A percentile compares a stretch with the other conserved stretches of the same genome.
Evolutionary conservation across 2,329 filamentous ascomycete genomes (phyloP).

Genomic region (Pseudonectria foliicola): DNA sequence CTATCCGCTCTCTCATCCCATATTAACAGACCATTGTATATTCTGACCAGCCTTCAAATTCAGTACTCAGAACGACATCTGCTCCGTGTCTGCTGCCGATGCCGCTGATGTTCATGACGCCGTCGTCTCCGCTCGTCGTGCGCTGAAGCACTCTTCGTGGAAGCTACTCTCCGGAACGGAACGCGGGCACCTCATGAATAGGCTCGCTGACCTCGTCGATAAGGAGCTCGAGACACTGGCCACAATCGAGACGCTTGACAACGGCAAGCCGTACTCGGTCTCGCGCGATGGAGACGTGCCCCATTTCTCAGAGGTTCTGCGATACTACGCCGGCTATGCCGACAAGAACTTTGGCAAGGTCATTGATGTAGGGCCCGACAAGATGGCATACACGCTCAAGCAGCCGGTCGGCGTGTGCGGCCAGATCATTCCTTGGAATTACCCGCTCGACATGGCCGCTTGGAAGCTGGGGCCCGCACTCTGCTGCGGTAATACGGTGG

Average conservation of each 20-base stretch:
- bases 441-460: constrained; percentile 67
- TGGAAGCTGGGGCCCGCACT: constrained; percentile 48
- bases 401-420: constrained; percentile 74
- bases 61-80: constrained; percentile 58
- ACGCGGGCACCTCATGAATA: constrained; percentile 61
- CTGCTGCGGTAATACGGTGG: constrained; percentile 50
- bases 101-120: constrained; percentile 61
- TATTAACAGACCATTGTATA: background rate
- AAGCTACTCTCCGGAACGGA: constrained; percentile 59
- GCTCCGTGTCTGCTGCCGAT: constrained; percentile 62
- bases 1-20: background rate
- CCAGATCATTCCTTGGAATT: constrained; percentile 77
- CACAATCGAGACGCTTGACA: constrained; percentile 67
- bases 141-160: constrained; percentile 63
- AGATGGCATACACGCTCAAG: constrained; percentile 69
- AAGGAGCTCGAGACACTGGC: constrained; percentile 47
- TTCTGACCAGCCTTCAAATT: background rate
- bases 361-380: constrained; percentile 62
- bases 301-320: constrained; percentile 42
- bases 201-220: constrained; percentile 62
- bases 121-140: constrained; percentile 60
- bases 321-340: constrained; percentile 73
- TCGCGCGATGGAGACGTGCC: constrained; percentile 57
- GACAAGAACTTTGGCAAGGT: constrained; percentile 75
- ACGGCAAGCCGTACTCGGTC: constrained; percentile 67